A percentile compares a stretch with the other conserved stretches of the same genome.
phyloP scores from a whole-genome alignment of 352 stramenopile genomes.

The Pythium inflatum region DNA sequence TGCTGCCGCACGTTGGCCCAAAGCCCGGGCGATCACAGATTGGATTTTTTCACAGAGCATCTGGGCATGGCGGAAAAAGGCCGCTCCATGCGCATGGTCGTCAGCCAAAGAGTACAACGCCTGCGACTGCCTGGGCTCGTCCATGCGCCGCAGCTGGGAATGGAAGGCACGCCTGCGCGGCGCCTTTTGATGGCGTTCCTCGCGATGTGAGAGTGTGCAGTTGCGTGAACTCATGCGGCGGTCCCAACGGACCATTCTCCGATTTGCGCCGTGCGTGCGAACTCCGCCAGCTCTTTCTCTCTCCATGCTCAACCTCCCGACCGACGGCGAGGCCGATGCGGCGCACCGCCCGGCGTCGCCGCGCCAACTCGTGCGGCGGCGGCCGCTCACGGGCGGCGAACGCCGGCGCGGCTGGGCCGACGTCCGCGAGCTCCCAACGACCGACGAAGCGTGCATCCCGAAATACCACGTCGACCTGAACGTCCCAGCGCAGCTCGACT shows the following conservation, averaged over 20 bases:
- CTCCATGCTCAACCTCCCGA: slow-evolving; percentile 7
- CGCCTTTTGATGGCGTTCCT: slow-evolving; percentile 34
- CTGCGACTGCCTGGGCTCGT: slow-evolving; percentile 9
- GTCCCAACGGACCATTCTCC: too few species aligned
- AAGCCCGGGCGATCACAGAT: slow-evolving; percentile 13
- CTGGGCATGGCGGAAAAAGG: not conserved
- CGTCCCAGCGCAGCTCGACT: slow-evolving; percentile 26
- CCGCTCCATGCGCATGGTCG: slow-evolving; percentile 21
- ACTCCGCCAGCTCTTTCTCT: too few species aligned
- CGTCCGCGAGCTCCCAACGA: slow-evolving; percentile 28
- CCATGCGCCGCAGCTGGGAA: slow-evolving; percentile 19
- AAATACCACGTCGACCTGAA: slow-evolving; percentile 34
- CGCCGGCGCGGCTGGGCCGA: slow-evolving; percentile 25
- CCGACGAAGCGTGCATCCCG: not conserved
- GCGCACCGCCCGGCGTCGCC: not conserved
- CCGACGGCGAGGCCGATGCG: not conserved
- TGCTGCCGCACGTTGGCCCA: not conserved
- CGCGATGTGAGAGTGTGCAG: too few species aligned
- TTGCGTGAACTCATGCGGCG: too few species aligned
- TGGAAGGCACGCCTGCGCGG: slow-evolving; percentile 15
- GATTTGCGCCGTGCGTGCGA: too few species aligned
- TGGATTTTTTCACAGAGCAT: not conserved
- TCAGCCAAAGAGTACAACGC: slow-evolving; percentile 9
- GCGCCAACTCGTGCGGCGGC: not conserved
- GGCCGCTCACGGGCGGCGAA: slow-evolving; percentile 16